Conservation (phyloP, 805 yeast genomes). For the Kodamaea laetipori region DNA sequence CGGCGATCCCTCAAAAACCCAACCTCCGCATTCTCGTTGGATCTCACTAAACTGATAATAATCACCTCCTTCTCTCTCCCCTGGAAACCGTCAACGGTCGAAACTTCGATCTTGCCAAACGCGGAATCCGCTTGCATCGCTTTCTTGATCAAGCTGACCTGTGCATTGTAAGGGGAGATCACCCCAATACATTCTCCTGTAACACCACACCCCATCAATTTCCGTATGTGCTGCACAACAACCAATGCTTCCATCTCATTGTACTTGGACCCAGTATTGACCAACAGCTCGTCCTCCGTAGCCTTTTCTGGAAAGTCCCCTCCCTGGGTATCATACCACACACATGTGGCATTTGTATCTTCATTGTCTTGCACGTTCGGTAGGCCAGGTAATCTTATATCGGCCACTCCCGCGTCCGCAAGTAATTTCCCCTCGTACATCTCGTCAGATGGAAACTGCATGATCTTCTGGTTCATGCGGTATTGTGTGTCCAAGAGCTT, state of each 20-base stretch:
- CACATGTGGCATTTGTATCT: slow-evolving; percentile 53
- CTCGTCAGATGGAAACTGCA: slow-evolving; percentile 71
- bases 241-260: slow-evolving; percentile 77
- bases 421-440: slow-evolving; percentile 63
- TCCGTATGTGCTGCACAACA: slow-evolving; percentile 57
- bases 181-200: slow-evolving; percentile 66
- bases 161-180: slow-evolving; percentile 90
- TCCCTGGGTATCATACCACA: slow-evolving; percentile 95
- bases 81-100: slow-evolving; percentile 95
- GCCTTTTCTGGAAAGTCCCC: slow-evolving; percentile 73
- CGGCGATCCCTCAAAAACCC: slow-evolving; percentile 82
- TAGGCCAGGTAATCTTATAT: slow-evolving; percentile 56
- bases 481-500: slow-evolving; percentile 76
- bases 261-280: slow-evolving; percentile 54
- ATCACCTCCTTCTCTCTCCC: slow-evolving; percentile 93
- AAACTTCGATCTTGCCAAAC: slow-evolving; percentile 60
- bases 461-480: slow-evolving; percentile 78
- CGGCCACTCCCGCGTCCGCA: slow-evolving; percentile 62
- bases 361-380: slow-evolving; percentile 47
- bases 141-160: slow-evolving; percentile 63
- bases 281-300: slow-evolving; percentile 26
- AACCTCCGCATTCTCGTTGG: slow-evolving; percentile 67
- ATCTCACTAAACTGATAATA: slow-evolving; percentile 76
- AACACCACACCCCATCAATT: slow-evolving; percentile 56
- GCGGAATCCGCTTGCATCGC: slow-evolving; percentile 35